Base-by-base conservation (phyloP, 2,329 filamentous ascomycete genomes). In the Thermothelomyces thermophilus region DNA sequence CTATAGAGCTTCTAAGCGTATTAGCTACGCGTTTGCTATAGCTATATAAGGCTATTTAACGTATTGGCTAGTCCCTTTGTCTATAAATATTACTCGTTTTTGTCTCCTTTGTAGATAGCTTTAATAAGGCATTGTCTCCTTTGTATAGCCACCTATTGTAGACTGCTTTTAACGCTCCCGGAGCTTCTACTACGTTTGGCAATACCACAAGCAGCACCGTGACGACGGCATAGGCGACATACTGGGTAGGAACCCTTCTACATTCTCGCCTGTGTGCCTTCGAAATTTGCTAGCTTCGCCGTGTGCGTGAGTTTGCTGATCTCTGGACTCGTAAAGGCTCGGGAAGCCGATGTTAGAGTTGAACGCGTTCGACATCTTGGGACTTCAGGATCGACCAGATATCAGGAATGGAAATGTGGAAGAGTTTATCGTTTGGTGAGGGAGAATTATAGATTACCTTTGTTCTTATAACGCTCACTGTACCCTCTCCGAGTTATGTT, bases 181-280 rank as follows among this genome's bases (percentile, higher is more conserved):
- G n/a, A n/a, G n/a, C n/a, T n/a, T n/a, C n/a, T n/a, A n/a, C n/a
- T n/a, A n/a, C n/a, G n/a, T n/a, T n/a, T n/a, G n/a, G n/a, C n/a
- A n/a, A n/a, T n/a, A n/a, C n/a, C n/a, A n/a, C n/a, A n/a, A n/a
- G n/a, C n/a, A n/a, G n/a, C n/a, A n/a, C n/a, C n/a, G n/a, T 31
- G 16, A 16, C 16, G 33, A 16, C 16, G 36, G 14, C n/a, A n/a
- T n/a, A 1, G 0, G 17, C 3, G 14, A 42, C 54, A 14, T 50
- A 59, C 58, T 55, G 5, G 53, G 50, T 40, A 54, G n/a, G 31
- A 52, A 59, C 0, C 55, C 58, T 48, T 47, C 51, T 11, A 59
- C 37, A 17, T 60, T 60, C 50, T 55, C 48, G 8, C 57, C 57
- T 16, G 48, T 54, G 16, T 41, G 50, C 35, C 19, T 33, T 16